phyloP scores from a whole-genome alignment of 2,329 filamentous ascomycete genomes.

The Ophiostoma perfectum region DNA sequence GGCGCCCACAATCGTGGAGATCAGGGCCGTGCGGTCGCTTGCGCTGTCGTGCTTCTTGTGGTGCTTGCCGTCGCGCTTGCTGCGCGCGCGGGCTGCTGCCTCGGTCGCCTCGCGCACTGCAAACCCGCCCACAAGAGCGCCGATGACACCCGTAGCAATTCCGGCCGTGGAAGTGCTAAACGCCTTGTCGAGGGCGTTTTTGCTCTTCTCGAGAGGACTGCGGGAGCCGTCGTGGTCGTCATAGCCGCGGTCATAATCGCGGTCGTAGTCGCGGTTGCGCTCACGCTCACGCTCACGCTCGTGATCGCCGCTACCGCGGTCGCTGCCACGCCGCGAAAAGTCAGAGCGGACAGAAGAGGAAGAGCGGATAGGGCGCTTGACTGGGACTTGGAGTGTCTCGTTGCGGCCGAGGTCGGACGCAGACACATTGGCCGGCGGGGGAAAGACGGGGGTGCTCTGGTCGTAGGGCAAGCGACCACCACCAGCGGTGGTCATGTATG shows the following conservation, averaged over 20 bases:
- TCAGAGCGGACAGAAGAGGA: slow-evolving; percentile 23
- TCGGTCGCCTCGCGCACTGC: slow-evolving; percentile 42
- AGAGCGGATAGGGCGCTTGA: slow-evolving; percentile 31
- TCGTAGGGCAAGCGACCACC: slow-evolving; percentile 5
- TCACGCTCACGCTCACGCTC: not conserved
- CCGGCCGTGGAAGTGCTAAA: slow-evolving; percentile 47
- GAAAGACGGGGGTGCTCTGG: not conserved
- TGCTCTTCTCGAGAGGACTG: slow-evolving; percentile 39
- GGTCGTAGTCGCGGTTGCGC: slow-evolving; percentile 16
- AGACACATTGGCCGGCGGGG: slow-evolving; percentile 23
- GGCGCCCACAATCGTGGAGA: slow-evolving; percentile 50
- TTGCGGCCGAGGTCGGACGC: slow-evolving; percentile 15
- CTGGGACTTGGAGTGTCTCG: slow-evolving; percentile 28
- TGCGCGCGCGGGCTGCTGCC: slow-evolving; percentile 31
- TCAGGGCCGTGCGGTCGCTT: slow-evolving; percentile 31
- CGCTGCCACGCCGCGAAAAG: slow-evolving; percentile 16
- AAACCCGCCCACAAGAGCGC: slow-evolving; percentile 50
- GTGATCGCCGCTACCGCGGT: not conserved
- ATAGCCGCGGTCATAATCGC: not conserved
- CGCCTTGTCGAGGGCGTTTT: slow-evolving; percentile 40
- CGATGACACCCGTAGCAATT: slow-evolving; percentile 47
- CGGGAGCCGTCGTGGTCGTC: slow-evolving; percentile 21
- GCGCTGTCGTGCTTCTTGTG: slow-evolving; percentile 24
- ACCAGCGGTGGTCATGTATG: slow-evolving; percentile 20
- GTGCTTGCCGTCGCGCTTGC: slow-evolving; percentile 28